Conservation (phyloP, 1,284 basidiomycete genomes). For the Moniliophthora roreri region DNA sequence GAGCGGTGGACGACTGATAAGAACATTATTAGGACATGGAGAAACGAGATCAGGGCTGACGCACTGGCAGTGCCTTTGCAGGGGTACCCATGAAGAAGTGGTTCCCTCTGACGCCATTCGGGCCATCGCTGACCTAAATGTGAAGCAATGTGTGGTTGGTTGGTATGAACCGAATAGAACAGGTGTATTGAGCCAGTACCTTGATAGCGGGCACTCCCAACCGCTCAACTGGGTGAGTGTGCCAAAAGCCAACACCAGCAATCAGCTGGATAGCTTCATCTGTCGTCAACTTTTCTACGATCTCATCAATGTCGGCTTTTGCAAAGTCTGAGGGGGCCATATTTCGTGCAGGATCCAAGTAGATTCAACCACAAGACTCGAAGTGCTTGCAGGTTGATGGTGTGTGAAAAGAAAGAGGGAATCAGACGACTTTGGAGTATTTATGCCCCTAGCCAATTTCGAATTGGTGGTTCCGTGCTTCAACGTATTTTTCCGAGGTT, state of each 20-base stretch:
- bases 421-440: background rate
- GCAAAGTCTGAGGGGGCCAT: conserved; percentile 74
- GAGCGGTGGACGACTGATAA: conserved; percentile 57
- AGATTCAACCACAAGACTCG: background rate
- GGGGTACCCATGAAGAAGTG: conserved; percentile 67
- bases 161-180: background rate
- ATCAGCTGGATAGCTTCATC: conserved; percentile 72
- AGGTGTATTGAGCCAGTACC: conserved; percentile 32
- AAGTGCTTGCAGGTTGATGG: background rate
- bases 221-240: conserved; percentile 63
- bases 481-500: no score
- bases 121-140: conserved; percentile 71
- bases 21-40: background rate
- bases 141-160: background rate
- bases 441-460: no score
- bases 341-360: background rate
- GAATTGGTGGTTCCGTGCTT: no score
- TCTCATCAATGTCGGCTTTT: conserved; percentile 55
- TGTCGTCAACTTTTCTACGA: conserved; percentile 64
- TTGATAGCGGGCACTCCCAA: conserved; percentile 73
- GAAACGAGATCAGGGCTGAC: conserved; percentile 11
- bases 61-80: conserved; percentile 58
- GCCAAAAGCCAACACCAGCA: conserved; percentile 77
- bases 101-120: conserved; percentile 64
- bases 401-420: background rate